Base-by-base conservation (phyloP, 805 yeast genomes). In the Henningerozyma blattae region DNA sequence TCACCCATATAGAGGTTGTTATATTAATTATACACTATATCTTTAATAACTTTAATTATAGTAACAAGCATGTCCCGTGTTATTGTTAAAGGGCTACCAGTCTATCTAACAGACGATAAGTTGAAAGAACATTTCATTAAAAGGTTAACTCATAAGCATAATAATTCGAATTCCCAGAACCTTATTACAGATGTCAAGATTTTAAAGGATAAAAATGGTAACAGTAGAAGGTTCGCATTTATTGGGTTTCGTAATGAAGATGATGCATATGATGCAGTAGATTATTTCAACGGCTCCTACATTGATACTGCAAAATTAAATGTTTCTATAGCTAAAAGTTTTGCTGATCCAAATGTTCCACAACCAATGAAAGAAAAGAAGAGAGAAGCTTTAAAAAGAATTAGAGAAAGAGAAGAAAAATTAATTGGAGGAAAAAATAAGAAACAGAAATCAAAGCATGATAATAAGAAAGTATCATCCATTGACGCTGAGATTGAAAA, bases 201-300 rank as follows among this genome's bases (percentile, higher is more conserved):
- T 25, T 71, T 86, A 70, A 78, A 72, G 47, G 83, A 79, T 43
- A 67, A 79, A 45, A 74, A 72, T 44, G 98, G 98, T 18, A 80
- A 78, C 48, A 81, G 94, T 8, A 73, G 98, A 58, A 67, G 93
- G 46, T 91, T 91, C 65, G 97, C 95, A 5, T 91, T 91, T 48
- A 65, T 91, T 33, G 98, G 98, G 1, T 91, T 71, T 56, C 77
- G 75, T 47, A 65, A 75, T n/a, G 64, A 59, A 15, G 67, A 60
- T 10, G 94, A 82, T 47, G 97, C 98, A 1, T 72, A 67, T 32
- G 69, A 65, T 30, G 95, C 95, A 0, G 89, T 77, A 5, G 65
- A 61, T 31, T 85, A 70, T 56, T 87, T 80, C 56, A 66, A 91
- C 58, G 67, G 70, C 6, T 72, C 94, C 1, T 91, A 75, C 54